Evolutionary conservation across 306 rosid genomes (phyloP).

Genomic region (Pterocarpus santalinus): DNA sequence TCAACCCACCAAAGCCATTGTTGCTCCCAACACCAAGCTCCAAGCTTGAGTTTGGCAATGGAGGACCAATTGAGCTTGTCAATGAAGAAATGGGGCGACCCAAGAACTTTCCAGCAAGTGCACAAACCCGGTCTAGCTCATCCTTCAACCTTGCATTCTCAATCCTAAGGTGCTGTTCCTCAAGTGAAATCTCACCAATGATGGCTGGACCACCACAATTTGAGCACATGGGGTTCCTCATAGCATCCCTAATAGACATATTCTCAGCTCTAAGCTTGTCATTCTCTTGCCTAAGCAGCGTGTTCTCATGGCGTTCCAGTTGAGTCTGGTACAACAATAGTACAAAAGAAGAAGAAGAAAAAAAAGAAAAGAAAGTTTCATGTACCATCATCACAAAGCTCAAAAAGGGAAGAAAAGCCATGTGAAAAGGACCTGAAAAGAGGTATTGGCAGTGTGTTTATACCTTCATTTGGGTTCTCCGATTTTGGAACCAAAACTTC

Average conservation of each 20-base stretch:
- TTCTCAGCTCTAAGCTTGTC: slow-evolving; percentile 93
- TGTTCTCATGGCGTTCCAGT: slow-evolving; percentile 93
- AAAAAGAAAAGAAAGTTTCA: slow-evolving; percentile 12
- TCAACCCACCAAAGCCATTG: slow-evolving; percentile 74
- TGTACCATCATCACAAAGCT: not conserved
- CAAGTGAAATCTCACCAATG: slow-evolving; percentile 81
- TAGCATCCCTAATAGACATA: slow-evolving; percentile 93
- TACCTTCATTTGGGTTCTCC: slow-evolving; percentile 99
- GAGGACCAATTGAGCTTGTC: slow-evolving; percentile 56
- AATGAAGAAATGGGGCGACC: slow-evolving; percentile 81
- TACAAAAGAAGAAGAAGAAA: not conserved
- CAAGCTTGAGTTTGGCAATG: slow-evolving; percentile 78
- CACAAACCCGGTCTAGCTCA: slow-evolving; percentile 89
- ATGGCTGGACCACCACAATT: slow-evolving; percentile 95
- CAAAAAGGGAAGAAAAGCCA: not conserved
- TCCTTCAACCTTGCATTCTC: slow-evolving; percentile 90
- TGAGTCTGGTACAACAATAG: slow-evolving; percentile 74
- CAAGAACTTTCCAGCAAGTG: slow-evolving; percentile 83
- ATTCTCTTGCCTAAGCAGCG: slow-evolving; percentile 90
- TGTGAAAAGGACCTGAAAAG: slow-evolving; percentile 21
- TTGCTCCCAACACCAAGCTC: slow-evolving; percentile 94
- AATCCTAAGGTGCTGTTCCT: slow-evolving; percentile 90
- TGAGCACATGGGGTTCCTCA: slow-evolving; percentile 93
- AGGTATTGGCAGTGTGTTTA: not conserved
- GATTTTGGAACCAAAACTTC: slow-evolving; percentile 98